These are phyloP conservation scores for Lasiodiplodia citricola DNA, from an alignment of 2,329 filamentous ascomycete genomes.

Conservation along the genomic window DNA sequence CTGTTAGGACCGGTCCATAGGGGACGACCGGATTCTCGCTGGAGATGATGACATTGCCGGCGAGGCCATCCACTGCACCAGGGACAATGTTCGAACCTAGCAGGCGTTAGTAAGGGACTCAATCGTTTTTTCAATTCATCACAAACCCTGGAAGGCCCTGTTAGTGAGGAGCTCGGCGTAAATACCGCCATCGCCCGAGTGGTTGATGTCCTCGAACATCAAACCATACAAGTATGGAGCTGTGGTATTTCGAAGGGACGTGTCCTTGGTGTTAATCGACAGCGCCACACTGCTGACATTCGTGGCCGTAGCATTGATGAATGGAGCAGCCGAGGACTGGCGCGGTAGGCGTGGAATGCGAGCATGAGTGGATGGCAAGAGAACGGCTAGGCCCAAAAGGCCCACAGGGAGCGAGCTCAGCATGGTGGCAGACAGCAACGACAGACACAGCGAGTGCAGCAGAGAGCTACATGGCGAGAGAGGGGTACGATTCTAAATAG, in stretches of 20 bases:
- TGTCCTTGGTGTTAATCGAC: slow-evolving; percentile 26
- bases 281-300: slow-evolving; percentile 23
- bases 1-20: slow-evolving; percentile 34
- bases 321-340: background rate
- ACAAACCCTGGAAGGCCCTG: slow-evolving; percentile 67
- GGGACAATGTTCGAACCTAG: slow-evolving; percentile 32
- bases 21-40: slow-evolving; percentile 39
- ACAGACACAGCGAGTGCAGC: slow-evolving; percentile 10
- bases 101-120: background rate
- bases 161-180: slow-evolving; percentile 75
- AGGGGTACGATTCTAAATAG: slow-evolving; percentile 18
- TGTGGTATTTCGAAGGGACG: slow-evolving; percentile 17
- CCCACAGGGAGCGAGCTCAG: slow-evolving; percentile 16
- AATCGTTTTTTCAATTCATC: background rate
- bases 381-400: slow-evolving; percentile 20
- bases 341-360: background rate
- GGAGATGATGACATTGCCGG: slow-evolving; percentile 32
- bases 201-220: slow-evolving; percentile 62
- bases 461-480: background rate
- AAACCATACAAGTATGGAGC: slow-evolving; percentile 28
- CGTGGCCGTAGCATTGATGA: slow-evolving; percentile 22
- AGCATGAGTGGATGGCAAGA: slow-evolving; percentile 15
- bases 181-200: slow-evolving; percentile 73
- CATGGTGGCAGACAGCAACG: background rate
- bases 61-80: slow-evolving; percentile 30